Evolutionary conservation across 129 eudicot genomes (phyloP).

Genomic region (Artemisia argyi): DNA sequence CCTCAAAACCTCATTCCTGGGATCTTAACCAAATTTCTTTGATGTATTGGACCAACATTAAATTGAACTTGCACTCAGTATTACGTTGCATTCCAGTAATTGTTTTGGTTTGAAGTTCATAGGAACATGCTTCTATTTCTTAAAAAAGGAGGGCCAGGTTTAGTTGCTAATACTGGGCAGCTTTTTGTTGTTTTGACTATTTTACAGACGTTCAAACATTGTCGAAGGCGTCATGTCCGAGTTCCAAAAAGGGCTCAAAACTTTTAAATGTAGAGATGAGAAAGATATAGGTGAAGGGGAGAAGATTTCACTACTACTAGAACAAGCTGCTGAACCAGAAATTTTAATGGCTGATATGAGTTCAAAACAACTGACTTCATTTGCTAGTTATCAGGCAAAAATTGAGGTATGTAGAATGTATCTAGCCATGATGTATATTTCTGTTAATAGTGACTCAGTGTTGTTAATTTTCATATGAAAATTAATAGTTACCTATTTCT

Average conservation of each 20-base stretch:
- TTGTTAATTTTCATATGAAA: too few relatives aligned
- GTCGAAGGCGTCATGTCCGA: constrained; percentile 71
- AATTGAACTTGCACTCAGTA: neutral
- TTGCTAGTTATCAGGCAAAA: constrained; percentile 68
- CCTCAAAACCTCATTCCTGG: too few relatives aligned
- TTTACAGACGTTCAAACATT: constrained; percentile 63
- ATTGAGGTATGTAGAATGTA: constrained; percentile 51
- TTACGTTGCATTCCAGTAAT: neutral
- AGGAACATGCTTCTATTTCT: constrained; percentile 3
- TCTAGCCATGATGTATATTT: too few relatives aligned
- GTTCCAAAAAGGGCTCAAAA: constrained; percentile 47
- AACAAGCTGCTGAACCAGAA: constrained; percentile 90
- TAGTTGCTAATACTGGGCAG: neutral
- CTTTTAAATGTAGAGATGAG: constrained; percentile 26
- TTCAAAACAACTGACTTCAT: constrained; percentile 64
- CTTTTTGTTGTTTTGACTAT: constrained; percentile 12
- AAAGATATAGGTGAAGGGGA: constrained; percentile 61
- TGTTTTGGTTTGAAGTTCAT: constrained; percentile 15
- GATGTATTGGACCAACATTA: too few relatives aligned
- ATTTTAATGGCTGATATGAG: constrained; percentile 90
- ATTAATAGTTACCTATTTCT: too few relatives aligned
- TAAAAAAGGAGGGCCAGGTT: constrained; percentile 10
- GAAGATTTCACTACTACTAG: constrained; percentile 58
- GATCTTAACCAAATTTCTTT: too few relatives aligned
- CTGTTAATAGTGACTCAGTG: too few relatives aligned